Base-by-base conservation (phyloP, 1,284 basidiomycete species). In the Hemileccinum hortonii region DNA sequence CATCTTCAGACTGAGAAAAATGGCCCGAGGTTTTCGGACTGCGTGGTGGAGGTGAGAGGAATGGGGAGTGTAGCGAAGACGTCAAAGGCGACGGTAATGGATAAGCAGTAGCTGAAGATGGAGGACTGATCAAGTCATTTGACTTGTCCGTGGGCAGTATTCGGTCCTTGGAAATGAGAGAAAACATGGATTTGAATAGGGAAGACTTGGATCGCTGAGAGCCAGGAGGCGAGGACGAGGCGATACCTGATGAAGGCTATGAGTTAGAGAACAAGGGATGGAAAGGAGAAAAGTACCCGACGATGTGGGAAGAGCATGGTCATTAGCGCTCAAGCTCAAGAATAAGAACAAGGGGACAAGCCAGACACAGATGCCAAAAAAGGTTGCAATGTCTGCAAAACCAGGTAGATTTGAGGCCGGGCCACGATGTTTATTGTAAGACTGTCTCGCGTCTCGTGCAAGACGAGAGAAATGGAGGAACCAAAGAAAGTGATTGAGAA, bases 321-420 rank as follows among this genome's bases (percentile, higher is more conserved):
- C 95, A 60, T 96, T 97, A 11, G 94, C 94, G 60, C 92, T 95
- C 51, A 98, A 74, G 65, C 92, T 95, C 58, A 97, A 74, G 77
- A 97, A 98, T 22, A 98, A 73, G 72, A 94, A 97, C 29, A 97
- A 71, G 8, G 94, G 93, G 16, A 87, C 84, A 47, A 94, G 82
- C 94, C 94, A 98, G 6, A 98, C 90, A 71, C 92, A 96, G 24
- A 94, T 73, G 2, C 84, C 92, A 65, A 97, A 97, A 73, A 95
- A 97, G 4, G 92, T 90, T 16, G 94, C 90, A 46, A 96, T 90
- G 62, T 97, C 94, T 49, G 84, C 80, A 67, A 97, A 95, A 2
- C 83, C 78, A n/a, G 83, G 86, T 3, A 71, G 69, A 14, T 74
- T 61, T 29, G 69, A 59, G 15, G 61, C 54, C 4, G 70, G 62